A percentile compares a stretch with the other conserved stretches of the same genome.
These are phyloP conservation scores for Gentiana straminea DNA, from an alignment of 257 asterid genomes.

Conservation along the genomic window DNA sequence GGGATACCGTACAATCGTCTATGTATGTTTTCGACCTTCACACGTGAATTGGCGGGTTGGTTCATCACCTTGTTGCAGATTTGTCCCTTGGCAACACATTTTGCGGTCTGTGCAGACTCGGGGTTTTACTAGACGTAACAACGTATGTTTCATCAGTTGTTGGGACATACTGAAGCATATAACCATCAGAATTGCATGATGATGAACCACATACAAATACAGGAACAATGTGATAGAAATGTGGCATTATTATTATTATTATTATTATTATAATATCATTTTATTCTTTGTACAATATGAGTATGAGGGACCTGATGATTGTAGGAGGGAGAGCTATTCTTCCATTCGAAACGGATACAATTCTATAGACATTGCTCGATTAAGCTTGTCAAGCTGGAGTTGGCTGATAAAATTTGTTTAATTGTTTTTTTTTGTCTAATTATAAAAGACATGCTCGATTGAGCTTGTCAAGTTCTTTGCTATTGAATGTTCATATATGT, in stretches of 20 bases:
- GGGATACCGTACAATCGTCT: constrained; percentile 16
- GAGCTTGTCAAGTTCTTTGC: no score
- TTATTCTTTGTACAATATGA: constrained; percentile 29
- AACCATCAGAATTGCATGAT: no score
- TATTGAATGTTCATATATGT: no score
- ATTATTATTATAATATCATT: constrained; percentile 3
- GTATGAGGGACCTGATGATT: constrained; percentile 19
- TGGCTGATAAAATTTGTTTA: no score
- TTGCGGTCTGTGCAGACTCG: neutral
- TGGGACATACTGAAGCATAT: no score
- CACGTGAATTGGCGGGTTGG: neutral
- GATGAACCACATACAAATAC: no score
- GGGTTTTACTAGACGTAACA: constrained; percentile 1
- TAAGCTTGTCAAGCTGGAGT: no score
- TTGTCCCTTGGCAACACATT: constrained; percentile 7
- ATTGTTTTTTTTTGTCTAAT: no score
- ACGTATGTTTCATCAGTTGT: no score
- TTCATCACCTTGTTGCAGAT: constrained; percentile 6
- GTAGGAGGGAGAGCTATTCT: constrained; percentile 10
- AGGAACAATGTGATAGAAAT: constrained; percentile 13
- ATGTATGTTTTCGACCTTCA: constrained; percentile 9
- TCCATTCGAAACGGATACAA: constrained; percentile 17
- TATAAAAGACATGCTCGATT: no score
- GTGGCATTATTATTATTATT: constrained; percentile 19
- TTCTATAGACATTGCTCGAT: constrained; percentile 1